Evolutionary conservation across 345 rosid genomes (phyloP), one percentile per base, ranked within the genome.

Genomic region (Cochlearia excelsa): DNA sequence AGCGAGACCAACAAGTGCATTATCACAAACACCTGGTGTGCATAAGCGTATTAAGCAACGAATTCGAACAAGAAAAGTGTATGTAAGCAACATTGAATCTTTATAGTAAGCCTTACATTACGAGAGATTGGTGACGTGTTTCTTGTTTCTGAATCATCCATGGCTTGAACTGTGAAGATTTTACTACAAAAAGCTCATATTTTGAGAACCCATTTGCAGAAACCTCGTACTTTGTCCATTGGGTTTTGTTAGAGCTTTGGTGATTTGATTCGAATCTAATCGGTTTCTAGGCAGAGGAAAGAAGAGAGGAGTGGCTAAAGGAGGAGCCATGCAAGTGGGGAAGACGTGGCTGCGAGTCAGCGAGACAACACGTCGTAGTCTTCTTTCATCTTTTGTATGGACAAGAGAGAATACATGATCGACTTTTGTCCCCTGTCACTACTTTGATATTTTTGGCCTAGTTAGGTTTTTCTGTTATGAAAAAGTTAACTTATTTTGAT

Each of bases 1-100:
- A 92, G 87, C 11, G 98, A 86, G 30, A 83, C 82, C 54, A 80
- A 67, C 76, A 92, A 81, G 62, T 92, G 96, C 66, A 68, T 30
- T 40, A 77, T 10, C 69, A 78, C 92, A 62, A 86, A 35, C 61
- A 81, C 86, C 96, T 91, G 51, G 39, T 10, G 64, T 1, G 26
- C 42, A 46, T 1, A 4, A 67, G 61, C 31, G 39, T 2, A 27
- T 46, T 4, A 35, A 1, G 29, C 23, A 26, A 3, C 2, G 7
- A 9, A 3, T 1, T 1, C 9, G 7, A 4, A 1, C 3, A 9
- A 34, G 2, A 28, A 51, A 30, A 61, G 6, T 31, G 6, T 45
- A 39, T 16, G 3, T 1, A 54, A 53, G 30, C 10, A 54, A 7
- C 23, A 9, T 11, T 41, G 44, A 8, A 0, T 26, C 45, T 50